Conservation (phyloP, 495 filamentous ascomycete species). For the Collariella sp. region DNA sequence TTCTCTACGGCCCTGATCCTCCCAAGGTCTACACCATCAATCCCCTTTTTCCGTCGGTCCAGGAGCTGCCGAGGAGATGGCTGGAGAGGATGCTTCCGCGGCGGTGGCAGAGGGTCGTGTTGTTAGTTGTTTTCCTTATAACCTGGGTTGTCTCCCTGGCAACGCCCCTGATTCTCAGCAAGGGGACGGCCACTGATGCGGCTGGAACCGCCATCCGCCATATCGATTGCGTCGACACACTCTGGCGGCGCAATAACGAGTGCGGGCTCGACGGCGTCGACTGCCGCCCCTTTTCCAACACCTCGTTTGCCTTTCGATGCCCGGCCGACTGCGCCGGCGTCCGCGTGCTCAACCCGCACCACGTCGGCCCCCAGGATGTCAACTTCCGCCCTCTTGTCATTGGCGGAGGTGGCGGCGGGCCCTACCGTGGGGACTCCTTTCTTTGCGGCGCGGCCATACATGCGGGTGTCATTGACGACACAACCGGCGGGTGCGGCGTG, state of each 20-base stretch:
- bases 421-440: slow-evolving; percentile 72
- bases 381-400: slow-evolving; percentile 62
- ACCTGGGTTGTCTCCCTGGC: slow-evolving; percentile 61
- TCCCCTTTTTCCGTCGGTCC: slow-evolving; percentile 56
- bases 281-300: slow-evolving; percentile 66
- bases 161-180: slow-evolving; percentile 43
- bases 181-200: slow-evolving; percentile 53
- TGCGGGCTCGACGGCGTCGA: slow-evolving; percentile 70
- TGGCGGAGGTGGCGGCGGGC: slow-evolving; percentile 49
- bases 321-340: slow-evolving; percentile 60
- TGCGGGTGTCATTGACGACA: slow-evolving; percentile 60
- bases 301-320: slow-evolving; percentile 66
- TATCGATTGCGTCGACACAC: slow-evolving; percentile 51
- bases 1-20: slow-evolving; percentile 12
- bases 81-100: slow-evolving; percentile 52
- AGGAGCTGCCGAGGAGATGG: slow-evolving; percentile 53
- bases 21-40: slow-evolving; percentile 38
- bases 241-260: slow-evolving; percentile 56
- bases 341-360: slow-evolving; percentile 59
- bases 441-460: slow-evolving; percentile 32
- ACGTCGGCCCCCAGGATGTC: slow-evolving; percentile 64
- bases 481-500: slow-evolving; percentile 59
- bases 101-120: slow-evolving; percentile 44
- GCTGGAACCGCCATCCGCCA: slow-evolving; percentile 49
- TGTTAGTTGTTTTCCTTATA: slow-evolving; percentile 51